Conservation (phyloP, 164 flowering plant species). For the Litsea cubeba region DNA sequence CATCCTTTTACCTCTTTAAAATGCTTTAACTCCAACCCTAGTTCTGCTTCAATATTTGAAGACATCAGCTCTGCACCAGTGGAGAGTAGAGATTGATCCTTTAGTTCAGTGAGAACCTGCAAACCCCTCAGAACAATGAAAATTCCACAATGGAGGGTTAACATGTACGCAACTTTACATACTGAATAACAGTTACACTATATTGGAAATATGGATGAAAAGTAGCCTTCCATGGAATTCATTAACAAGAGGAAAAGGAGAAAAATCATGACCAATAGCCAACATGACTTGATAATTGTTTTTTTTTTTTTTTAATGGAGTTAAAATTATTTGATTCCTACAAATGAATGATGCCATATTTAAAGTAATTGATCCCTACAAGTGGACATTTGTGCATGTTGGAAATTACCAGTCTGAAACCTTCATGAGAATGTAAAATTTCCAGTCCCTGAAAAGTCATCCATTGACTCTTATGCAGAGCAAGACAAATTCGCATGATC, state of each 20-base stretch:
- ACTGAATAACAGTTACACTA: neutral
- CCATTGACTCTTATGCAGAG: conserved; percentile 28
- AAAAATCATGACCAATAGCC: neutral
- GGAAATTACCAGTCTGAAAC: conserved; percentile 44
- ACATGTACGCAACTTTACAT: neutral
- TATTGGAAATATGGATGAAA: no score
- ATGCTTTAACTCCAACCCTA: conserved; percentile 38
- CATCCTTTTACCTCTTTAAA: conserved; percentile 32
- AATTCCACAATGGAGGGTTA: neutral
- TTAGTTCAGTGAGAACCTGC: conserved; percentile 28
- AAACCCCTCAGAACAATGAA: conserved; percentile 2
- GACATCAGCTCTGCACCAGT: conserved; percentile 9
- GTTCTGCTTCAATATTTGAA: conserved; percentile 21
- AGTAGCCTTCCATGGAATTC: neutral
- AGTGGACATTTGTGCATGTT: neutral
- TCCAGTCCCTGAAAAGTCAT: conserved; percentile 21
- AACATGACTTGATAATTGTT: neutral
- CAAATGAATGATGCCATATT: no score
- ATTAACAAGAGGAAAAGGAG: neutral
- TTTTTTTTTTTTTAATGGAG: no score
- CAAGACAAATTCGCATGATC: conserved; percentile 42
- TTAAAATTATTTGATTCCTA: no score
- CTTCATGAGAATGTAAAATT: conserved; percentile 28
- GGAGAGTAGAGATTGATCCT: conserved; percentile 11
- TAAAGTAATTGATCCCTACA: no score